Conservation (phyloP, 805 yeast species). For the Ogataea angusta region DNA sequence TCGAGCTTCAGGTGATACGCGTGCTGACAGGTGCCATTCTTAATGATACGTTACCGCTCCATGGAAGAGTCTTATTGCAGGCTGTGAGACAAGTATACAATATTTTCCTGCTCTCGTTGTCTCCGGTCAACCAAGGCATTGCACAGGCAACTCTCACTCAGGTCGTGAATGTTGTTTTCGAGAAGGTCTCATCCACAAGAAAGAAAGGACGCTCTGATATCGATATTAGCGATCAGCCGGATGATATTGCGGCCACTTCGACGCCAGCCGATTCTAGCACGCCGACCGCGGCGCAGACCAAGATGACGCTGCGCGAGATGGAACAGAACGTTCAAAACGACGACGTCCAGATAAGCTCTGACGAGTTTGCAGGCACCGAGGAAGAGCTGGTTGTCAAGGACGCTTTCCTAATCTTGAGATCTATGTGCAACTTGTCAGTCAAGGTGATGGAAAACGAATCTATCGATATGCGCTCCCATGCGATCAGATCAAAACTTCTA, state of each 20-base stretch:
- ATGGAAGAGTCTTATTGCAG: conserved; percentile 82
- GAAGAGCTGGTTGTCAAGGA: conserved; percentile 78
- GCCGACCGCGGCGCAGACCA: conserved; percentile 9
- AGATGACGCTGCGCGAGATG: conserved; percentile 57
- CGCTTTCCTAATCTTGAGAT: conserved; percentile 88
- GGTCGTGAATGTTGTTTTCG: conserved; percentile 81
- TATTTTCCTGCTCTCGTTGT: conserved; percentile 79
- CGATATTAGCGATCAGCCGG: conserved; percentile 1
- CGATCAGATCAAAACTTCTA: conserved; percentile 85
- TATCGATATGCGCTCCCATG: conserved; percentile 84
- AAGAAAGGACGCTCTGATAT: conserved; percentile 3
- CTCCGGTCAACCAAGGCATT: conserved; percentile 81
- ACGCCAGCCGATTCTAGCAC: not conserved
- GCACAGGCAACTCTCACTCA: conserved; percentile 96
- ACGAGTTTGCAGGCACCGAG: conserved; percentile 45
- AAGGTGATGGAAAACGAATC: conserved; percentile 76
- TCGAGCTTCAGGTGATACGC: conserved; percentile 89
- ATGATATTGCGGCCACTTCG: conserved; percentile 2
- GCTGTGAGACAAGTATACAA: conserved; percentile 94
- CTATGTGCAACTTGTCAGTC: conserved; percentile 89
- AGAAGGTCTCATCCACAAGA: conserved; percentile 43
- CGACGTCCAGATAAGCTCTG: conserved; percentile 48
- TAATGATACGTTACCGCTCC: conserved; percentile 77
- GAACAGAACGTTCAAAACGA: conserved; percentile 51
- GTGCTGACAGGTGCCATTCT: conserved; percentile 87